Evolutionary conservation across 306 rosid genomes (phyloP).

Genomic region (Vigna mungo): DNA sequence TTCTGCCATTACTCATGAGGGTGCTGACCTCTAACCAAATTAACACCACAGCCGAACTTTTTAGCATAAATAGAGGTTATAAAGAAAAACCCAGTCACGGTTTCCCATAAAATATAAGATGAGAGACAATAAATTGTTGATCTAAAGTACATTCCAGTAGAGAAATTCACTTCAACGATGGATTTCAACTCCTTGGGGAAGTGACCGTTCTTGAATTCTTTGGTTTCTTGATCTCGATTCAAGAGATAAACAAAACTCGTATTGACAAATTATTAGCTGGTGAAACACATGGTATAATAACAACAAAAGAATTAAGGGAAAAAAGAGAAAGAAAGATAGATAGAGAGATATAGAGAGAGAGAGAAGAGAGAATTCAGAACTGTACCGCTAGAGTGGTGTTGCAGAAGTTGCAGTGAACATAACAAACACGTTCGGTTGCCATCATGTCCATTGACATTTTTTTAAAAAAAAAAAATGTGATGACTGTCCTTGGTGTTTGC

Average conservation of each 20-base stretch:
- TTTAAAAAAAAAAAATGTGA: neutral
- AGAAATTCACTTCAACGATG: constrained; percentile 40
- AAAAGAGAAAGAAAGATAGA: neutral
- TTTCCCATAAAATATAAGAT: constrained; percentile 62
- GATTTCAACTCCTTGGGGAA: constrained; percentile 40
- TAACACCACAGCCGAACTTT: constrained; percentile 15
- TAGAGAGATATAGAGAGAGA: too few relatives aligned
- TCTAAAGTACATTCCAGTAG: constrained; percentile 35
- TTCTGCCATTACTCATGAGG: neutral
- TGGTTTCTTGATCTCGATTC: constrained; percentile 39
- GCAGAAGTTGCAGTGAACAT: constrained; percentile 99
- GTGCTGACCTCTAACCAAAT: constrained; percentile 18
- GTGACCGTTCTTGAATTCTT: constrained; percentile 16
- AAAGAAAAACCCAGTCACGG: constrained; percentile 48
- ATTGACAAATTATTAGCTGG: constrained; percentile 53
- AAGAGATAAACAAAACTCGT: constrained; percentile 21
- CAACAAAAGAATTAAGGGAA: constrained; percentile 14
- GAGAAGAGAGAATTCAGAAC: constrained; percentile 45
- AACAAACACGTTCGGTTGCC: constrained; percentile 97
- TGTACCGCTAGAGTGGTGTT: constrained; percentile 99
- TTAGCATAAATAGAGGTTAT: constrained; percentile 8
- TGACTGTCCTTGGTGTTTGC: constrained; percentile 37
- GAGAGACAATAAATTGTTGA: constrained; percentile 26
- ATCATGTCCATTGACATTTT: constrained; percentile 89
- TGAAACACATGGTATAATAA: constrained; percentile 46